Percentiles rank a stretch among this genome's conserved stretches.
These are phyloP conservation scores for Cylindrotheca closterium DNA, from an alignment of 108 stramenopile genomes.

Conservation along the genomic window DNA sequence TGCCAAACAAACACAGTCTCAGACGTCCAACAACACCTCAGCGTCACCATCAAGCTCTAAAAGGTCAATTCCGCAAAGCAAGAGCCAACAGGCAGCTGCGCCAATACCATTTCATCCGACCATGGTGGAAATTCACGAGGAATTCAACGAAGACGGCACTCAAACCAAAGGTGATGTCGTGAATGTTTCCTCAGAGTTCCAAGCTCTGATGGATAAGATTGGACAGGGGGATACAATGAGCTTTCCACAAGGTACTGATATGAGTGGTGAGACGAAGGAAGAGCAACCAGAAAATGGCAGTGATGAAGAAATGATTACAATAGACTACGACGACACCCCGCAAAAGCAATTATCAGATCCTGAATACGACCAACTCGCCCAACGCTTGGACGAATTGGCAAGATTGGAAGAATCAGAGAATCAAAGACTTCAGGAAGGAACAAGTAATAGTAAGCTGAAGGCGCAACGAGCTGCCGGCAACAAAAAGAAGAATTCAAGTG, in stretches of 20 bases:
- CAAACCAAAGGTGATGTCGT: conserved; percentile 38
- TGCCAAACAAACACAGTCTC: neutral
- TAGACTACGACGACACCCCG: neutral
- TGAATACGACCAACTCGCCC: conserved; percentile 18
- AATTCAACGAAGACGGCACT: conserved; percentile 40
- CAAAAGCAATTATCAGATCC: conserved; percentile 18
- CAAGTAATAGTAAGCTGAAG: conserved; percentile 7
- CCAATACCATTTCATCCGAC: conserved; percentile 1
- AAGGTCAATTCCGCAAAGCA: no score
- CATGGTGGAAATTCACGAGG: conserved; percentile 52
- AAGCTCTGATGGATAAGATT: conserved; percentile 20
- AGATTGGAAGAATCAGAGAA: conserved; percentile 27
- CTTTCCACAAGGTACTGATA: neutral
- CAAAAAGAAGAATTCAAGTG: conserved; percentile 12
- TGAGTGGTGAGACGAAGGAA: neutral
- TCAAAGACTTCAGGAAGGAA: neutral
- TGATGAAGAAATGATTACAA: no score
- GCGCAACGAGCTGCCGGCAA: neutral
- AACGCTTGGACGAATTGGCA: conserved; percentile 34
- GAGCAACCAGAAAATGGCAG: neutral
- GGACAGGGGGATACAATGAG: neutral
- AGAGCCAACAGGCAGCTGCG: conserved; percentile 3
- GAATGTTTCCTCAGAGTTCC: conserved; percentile 36
- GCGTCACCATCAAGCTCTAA: neutral
- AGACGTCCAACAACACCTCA: neutral